Evolutionary conservation across 2,329 filamentous ascomycete genomes (phyloP), one percentile per base, ranked within the genome.

Genomic region (Dothistroma pini): DNA sequence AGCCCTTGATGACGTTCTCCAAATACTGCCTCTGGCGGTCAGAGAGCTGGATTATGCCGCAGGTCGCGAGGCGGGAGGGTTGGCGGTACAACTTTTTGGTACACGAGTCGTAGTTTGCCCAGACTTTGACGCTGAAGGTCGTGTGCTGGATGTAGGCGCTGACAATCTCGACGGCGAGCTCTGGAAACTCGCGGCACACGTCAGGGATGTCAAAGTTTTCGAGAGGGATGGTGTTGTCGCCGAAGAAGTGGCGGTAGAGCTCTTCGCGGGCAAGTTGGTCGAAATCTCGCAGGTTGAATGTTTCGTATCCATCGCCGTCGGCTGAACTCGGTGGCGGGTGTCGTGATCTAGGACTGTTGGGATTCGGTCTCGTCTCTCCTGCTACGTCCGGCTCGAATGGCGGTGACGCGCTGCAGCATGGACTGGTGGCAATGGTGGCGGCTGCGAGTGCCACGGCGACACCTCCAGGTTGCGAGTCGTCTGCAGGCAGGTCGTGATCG

Each of bases 71-170:
- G 19, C 62, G 61, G 11, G 35, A 25, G 7, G 54, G 25, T 4
- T 62, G 49, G 16, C 12, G 21, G 55, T 57, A 66, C 50, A 62
- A 62, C 0, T 55, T 14, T 9, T 55, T 38, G n/a, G 11, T 21
- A 14, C 2, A 19, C 4, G 51, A 41, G 35, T 66, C 64, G 64
- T 68, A 66, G 49, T 68, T 66, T 41, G 57, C 48, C 66, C 66
- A 68, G 61, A 66, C 29, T 14, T 54, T 57, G n/a, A 59, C 54
- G 14, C 21, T 34, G 56, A 68, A 34, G 19, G 61, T 62, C 44
- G 52, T 56, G 25, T 55, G 41, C 8, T 47, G 14, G 25, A 66
- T 32, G 53, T 59, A 66, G 10, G 38, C 35, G 0, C 52, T 19
- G 44, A 61, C 32, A 41, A 68, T 64, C 29, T 60, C 57, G 21